phyloP scores from a whole-genome alignment of 1,139 yeast species.

The Suhomyces choctaworum region DNA sequence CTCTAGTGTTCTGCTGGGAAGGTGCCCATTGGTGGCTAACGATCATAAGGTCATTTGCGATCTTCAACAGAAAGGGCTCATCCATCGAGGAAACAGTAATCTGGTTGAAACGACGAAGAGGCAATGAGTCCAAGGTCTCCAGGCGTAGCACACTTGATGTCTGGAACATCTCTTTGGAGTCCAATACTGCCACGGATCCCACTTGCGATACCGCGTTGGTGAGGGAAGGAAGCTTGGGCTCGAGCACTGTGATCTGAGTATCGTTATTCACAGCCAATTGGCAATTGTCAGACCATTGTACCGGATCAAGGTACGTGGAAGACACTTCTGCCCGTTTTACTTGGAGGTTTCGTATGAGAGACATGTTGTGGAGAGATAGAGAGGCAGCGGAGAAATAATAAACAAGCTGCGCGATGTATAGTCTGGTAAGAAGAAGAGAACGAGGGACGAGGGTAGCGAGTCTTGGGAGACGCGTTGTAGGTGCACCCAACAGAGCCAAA shows the following conservation, averaged over 20 bases:
- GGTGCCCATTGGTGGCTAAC: slow-evolving; percentile 42
- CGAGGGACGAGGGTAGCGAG: too few species aligned
- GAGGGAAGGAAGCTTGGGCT: slow-evolving; percentile 42
- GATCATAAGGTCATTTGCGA: slow-evolving; percentile 36
- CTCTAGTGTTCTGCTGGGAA: slow-evolving; percentile 24
- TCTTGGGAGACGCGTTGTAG: too few species aligned
- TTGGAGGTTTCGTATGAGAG: slow-evolving; percentile 12
- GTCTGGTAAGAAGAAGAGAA: too few species aligned
- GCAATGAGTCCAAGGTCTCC: slow-evolving; percentile 31
- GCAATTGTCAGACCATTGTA: slow-evolving; percentile 39
- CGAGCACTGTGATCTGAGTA: slow-evolving; percentile 35
- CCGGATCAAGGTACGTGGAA: slow-evolving; percentile 28
- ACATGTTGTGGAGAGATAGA: background rate
- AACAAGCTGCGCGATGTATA: too few species aligned
- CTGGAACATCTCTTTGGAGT: slow-evolving; percentile 31
- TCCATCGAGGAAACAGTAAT: slow-evolving; percentile 31
- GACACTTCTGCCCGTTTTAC: slow-evolving; percentile 27
- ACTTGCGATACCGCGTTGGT: slow-evolving; percentile 27
- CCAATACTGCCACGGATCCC: slow-evolving; percentile 20
- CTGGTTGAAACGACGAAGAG: slow-evolving; percentile 31
- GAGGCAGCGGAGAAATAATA: too few species aligned
- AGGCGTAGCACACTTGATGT: slow-evolving; percentile 29
- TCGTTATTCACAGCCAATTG: slow-evolving; percentile 43
- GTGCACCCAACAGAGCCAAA: too few species aligned
- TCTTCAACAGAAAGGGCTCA: slow-evolving; percentile 31